Conservation (phyloP, 305 asterid species). For the Rubia occidens region DNA sequence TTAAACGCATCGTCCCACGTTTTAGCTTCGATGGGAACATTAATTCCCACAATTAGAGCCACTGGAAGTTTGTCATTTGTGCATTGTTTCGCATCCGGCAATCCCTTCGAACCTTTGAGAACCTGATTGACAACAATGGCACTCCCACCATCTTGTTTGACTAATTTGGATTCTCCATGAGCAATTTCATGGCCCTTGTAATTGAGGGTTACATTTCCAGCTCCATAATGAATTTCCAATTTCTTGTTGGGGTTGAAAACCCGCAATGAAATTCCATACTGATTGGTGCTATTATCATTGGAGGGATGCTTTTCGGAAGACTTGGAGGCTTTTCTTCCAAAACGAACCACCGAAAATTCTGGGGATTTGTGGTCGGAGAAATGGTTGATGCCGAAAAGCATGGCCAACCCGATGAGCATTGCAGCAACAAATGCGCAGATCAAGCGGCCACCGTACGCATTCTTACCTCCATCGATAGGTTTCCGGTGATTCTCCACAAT, state of each 20-base stretch:
- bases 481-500: constrained; percentile 33
- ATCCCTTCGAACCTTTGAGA: constrained; percentile 22
- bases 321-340: constrained; percentile 22
- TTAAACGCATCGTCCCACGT: constrained; percentile 33
- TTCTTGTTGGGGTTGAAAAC: constrained; percentile 34
- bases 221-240: constrained; percentile 25
- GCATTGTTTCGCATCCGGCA: constrained; percentile 14
- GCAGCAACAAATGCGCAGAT: constrained; percentile 10
- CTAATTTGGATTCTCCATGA: constrained; percentile 25
- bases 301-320: background rate
- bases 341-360: constrained; percentile 24
- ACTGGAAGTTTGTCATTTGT: constrained; percentile 10
- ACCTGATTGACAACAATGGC: constrained; percentile 17
- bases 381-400: constrained; percentile 15
- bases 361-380: constrained; percentile 40
- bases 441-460: constrained; percentile 9
- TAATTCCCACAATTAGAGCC: constrained; percentile 25
- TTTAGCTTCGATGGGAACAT: constrained; percentile 32
- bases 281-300: constrained; percentile 12
- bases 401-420: constrained; percentile 8
- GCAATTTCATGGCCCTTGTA: constrained; percentile 34
- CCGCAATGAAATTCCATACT: constrained; percentile 24
- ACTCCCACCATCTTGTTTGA: constrained; percentile 12
- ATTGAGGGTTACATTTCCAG: constrained; percentile 27
- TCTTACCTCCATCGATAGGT: constrained; percentile 11